phyloP scores from a whole-genome alignment of 2,329 filamentous ascomycete species.

The Thielaviopsis cerberus region DNA sequence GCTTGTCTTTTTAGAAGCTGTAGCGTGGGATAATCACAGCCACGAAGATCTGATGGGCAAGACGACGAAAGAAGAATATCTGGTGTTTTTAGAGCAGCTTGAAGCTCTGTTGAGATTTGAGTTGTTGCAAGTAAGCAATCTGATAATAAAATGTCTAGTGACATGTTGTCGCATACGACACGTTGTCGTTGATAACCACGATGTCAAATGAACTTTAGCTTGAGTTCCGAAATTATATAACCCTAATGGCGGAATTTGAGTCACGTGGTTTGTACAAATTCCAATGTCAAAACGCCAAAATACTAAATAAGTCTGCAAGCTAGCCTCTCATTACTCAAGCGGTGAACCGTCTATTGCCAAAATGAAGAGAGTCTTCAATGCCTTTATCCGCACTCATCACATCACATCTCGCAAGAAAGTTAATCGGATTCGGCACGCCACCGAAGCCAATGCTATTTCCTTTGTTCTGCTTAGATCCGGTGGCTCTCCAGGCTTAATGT shows the following conservation, averaged over 20 bases:
- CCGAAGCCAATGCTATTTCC: conserved; percentile 39
- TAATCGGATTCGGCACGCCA: conserved; percentile 39
- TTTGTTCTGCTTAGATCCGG: conserved; percentile 45
- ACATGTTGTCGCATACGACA: neutral
- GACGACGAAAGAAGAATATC: neutral
- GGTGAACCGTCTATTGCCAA: no score
- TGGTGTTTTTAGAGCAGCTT: neutral
- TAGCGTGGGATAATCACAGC: conserved; percentile 4
- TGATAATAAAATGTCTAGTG: neutral
- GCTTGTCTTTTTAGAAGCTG: conserved; percentile 10
- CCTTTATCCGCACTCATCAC: conserved; percentile 61
- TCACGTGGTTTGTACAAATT: no score
- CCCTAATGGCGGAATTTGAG: no score
- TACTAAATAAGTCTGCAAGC: no score
- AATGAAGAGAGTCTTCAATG: conserved; percentile 19
- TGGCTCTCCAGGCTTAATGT: conserved; percentile 59
- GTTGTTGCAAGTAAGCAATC: neutral
- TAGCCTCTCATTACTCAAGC: no score
- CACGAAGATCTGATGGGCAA: conserved; percentile 4
- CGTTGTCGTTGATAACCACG: neutral
- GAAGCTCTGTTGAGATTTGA: conserved; percentile 2
- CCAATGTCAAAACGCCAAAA: no score
- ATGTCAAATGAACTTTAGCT: no score
- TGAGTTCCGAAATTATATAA: no score
- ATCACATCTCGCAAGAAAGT: conserved; percentile 64